Evolutionary conservation across 805 yeast genomes (phyloP), one percentile per base, ranked within the genome.

Genomic region (Kluyveromyces lactis): DNA sequence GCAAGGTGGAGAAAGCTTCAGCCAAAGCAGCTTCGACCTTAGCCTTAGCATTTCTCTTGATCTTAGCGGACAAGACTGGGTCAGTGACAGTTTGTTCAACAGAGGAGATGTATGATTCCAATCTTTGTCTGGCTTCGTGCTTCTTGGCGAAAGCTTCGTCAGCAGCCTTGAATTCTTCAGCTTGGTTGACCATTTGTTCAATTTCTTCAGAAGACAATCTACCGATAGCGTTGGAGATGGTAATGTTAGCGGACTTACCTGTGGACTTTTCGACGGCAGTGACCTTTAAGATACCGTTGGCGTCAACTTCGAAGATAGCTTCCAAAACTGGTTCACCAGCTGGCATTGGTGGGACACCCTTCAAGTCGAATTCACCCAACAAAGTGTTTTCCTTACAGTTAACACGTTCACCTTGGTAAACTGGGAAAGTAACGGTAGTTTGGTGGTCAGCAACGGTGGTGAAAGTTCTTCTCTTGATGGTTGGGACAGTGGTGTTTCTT

Each of bases 301-400:
- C 97, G 72, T 92, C 98, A 64, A 92, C 90, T 72, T 90, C 95
- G 72, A 90, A 92, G 68, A 90, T 92, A 59, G 95, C 97, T 79
- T 90, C 97, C 65, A 90, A 82, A 67, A 86, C 96, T 69, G 98
- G 97, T 71, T 87, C 96, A 73, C 97, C 97, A 73, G 96, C 95
- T 71, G 86, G 86, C 74, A 92, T 78, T 67, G 97, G 97, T 67
- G 98, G 97, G 62, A 90, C 85, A 67, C 92, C 94, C 72, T 86
- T 85, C 68, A 90, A 82, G 77, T 90, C 97, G 72, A 90, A 90
- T 79, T 90, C 95, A 76, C 97, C 98, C 68, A 90, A 82, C 63
- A 82, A 77, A 66, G 95, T 86, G 86, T 90, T 90, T 76, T 90
- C 97, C 64, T 82, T 73, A 71, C 95, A 87, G 87, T 87, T 84